Evolutionary conservation across 108 stramenopile species (phyloP).

Genomic region (Epithemia pelagica): DNA sequence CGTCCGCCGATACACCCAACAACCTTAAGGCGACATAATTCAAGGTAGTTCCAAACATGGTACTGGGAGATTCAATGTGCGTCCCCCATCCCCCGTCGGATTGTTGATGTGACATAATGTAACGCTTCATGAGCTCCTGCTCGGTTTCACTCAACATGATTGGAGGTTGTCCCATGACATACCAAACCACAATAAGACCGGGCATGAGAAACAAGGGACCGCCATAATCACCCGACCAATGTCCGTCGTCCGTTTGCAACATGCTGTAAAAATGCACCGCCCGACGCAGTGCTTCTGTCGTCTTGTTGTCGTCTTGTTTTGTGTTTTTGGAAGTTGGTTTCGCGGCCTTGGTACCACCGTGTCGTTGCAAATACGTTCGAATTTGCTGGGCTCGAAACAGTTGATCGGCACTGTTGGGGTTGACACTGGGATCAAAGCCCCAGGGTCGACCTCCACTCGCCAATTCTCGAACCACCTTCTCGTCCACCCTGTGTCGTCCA

Average conservation of each 20-base stretch:
- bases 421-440: conserved; percentile 72
- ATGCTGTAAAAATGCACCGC: conserved; percentile 75
- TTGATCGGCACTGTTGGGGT: conserved; percentile 69
- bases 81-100: conserved; percentile 98
- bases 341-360: conserved; percentile 18
- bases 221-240: conserved; percentile 97
- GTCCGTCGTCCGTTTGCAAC: conserved; percentile 85
- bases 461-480: conserved; percentile 32
- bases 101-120: conserved; percentile 92
- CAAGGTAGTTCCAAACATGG: conserved; percentile 95
- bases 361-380: conserved; percentile 36
- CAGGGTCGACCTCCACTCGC: conserved; percentile 56
- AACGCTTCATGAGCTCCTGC: conserved; percentile 71
- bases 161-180: conserved; percentile 64
- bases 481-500: conserved; percentile 13
- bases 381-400: conserved; percentile 77
- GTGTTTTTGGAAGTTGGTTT: conserved; percentile 18
- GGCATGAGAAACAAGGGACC: conserved; percentile 98
- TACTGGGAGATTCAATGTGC: conserved; percentile 94
- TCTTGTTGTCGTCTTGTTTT: conserved; percentile 22
- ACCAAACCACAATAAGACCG: conserved; percentile 90
- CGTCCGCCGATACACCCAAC: conserved; percentile 65
- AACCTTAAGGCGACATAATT: conserved; percentile 89
- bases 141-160: conserved; percentile 52
- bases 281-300: conserved; percentile 44